These are phyloP conservation scores for Moniliella sp. DNA, from an alignment of 1,284 basidiomycete genomes.

Conservation along the genomic window DNA sequence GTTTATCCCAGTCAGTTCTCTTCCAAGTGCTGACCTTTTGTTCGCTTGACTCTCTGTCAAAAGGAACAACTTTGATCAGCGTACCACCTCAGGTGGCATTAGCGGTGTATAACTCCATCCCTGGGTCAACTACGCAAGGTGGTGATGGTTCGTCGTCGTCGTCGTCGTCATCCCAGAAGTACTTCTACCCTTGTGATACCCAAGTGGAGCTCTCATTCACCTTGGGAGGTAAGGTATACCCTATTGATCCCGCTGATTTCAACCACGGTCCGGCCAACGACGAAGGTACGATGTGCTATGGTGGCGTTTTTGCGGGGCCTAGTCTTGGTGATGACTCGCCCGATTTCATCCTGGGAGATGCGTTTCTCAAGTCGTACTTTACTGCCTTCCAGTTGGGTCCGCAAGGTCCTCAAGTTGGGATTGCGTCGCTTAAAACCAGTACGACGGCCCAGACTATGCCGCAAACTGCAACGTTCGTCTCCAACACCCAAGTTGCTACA, in stretches of 20 bases:
- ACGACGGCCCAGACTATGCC: too few species aligned
- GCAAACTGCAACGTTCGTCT: too few species aligned
- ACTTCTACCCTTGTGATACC: constrained; percentile 50
- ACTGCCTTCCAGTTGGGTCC: constrained; percentile 1
- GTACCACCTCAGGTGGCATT: constrained; percentile 48
- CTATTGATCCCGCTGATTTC: constrained; percentile 57
- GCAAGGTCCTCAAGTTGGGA: neutral
- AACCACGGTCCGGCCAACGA: constrained; percentile 45
- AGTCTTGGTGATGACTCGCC: constrained; percentile 40
- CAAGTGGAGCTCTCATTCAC: constrained; percentile 47
- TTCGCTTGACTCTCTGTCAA: too few species aligned
- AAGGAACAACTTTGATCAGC: constrained; percentile 72
- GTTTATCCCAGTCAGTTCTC: too few species aligned
- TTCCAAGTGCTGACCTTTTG: too few species aligned
- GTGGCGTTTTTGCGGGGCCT: too few species aligned
- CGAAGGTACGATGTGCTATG: too few species aligned
- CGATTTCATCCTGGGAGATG: neutral
- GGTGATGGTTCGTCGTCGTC: too few species aligned
- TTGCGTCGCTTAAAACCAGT: constrained; percentile 1
- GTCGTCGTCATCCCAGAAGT: too few species aligned
- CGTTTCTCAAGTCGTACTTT: constrained; percentile 1
- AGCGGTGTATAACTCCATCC: constrained; percentile 53
- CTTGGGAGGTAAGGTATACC: constrained; percentile 56
- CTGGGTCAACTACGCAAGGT: too few species aligned
- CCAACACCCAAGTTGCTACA: too few species aligned